Conservation (phyloP, 495 filamentous ascomycete genomes). For the Neurospora sp. region DNA sequence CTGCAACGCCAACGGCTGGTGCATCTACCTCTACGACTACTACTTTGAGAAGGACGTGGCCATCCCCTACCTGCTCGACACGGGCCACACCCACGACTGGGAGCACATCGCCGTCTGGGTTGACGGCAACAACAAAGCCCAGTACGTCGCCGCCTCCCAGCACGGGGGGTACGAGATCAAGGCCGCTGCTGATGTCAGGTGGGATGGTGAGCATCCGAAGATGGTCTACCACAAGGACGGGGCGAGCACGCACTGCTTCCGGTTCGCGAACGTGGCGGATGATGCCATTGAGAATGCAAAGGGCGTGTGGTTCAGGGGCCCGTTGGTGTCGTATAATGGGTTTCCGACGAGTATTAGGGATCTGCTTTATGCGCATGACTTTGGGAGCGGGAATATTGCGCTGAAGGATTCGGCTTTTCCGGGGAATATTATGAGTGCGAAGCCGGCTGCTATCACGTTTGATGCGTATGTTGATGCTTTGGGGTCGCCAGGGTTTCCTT, state of each 20-base stretch:
- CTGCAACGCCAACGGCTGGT: slow-evolving; percentile 34
- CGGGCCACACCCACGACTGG: slow-evolving; percentile 36
- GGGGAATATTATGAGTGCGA: slow-evolving; percentile 20
- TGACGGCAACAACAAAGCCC: slow-evolving; percentile 10
- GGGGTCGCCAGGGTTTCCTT: slow-evolving; percentile 22
- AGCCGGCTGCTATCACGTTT: slow-evolving; percentile 22
- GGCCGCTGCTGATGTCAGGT: slow-evolving; percentile 23
- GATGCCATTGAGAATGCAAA: slow-evolving; percentile 32
- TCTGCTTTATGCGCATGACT: slow-evolving; percentile 21
- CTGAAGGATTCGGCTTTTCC: slow-evolving; percentile 28
- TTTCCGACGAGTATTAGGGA: slow-evolving; percentile 18
- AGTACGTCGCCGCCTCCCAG: slow-evolving; percentile 28
- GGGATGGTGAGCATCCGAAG: slow-evolving; percentile 35
- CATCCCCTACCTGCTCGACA: slow-evolving; percentile 20
- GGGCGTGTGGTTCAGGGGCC: slow-evolving; percentile 30
- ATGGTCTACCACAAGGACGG: slow-evolving; percentile 38
- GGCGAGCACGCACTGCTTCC: slow-evolving; percentile 30
- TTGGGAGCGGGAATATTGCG: slow-evolving; percentile 23
- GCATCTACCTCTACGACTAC: slow-evolving; percentile 36
- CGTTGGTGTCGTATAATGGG: slow-evolving; percentile 30
- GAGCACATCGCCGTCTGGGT: slow-evolving; percentile 39
- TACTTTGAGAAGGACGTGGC: slow-evolving; percentile 41
- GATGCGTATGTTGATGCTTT: slow-evolving; percentile 25
- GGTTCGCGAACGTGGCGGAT: slow-evolving; percentile 28
- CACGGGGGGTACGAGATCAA: slow-evolving; percentile 29